Evolutionary conservation across 768 basidiomycete genomes (phyloP).

Genomic region (Tylopilus subfusipes): DNA sequence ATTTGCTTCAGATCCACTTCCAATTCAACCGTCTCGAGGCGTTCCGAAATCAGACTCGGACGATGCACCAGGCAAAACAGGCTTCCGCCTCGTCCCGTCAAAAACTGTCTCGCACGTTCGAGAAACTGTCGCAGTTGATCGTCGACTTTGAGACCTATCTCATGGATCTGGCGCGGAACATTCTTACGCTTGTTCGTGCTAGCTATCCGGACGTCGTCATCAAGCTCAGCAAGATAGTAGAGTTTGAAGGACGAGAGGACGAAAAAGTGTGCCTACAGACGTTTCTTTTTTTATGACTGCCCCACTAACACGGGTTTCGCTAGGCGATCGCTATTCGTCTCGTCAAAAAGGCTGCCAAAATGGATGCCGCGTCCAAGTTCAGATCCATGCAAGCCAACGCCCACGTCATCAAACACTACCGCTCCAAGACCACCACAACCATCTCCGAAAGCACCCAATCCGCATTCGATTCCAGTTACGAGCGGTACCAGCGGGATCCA

Average conservation of each 20-base stretch:
- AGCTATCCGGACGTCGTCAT: constrained; percentile 87
- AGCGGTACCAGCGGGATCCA: constrained; percentile 59
- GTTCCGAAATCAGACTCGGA: constrained; percentile 92
- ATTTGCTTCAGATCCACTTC: constrained; percentile 87
- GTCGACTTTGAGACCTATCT: constrained; percentile 84
- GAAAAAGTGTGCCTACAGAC: constrained; percentile 66
- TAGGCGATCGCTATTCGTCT: constrained; percentile 93
- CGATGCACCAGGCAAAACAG: constrained; percentile 91
- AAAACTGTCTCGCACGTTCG: constrained; percentile 77
- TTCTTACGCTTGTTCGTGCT: constrained; percentile 74
- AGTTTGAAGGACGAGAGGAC: constrained; percentile 89
- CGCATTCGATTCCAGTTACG: constrained; percentile 66
- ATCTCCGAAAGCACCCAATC: constrained; percentile 74
- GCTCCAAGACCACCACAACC: constrained; percentile 79
- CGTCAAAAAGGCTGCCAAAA: constrained; percentile 89
- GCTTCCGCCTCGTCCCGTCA: constrained; percentile 62
- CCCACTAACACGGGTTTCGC: neutral
- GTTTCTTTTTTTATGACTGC: neutral
- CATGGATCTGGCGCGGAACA: constrained; percentile 67
- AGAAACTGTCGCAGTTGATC: constrained; percentile 76
- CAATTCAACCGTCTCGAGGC: constrained; percentile 89
- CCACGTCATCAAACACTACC: constrained; percentile 91
- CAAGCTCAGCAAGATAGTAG: constrained; percentile 87
- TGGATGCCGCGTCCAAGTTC: constrained; percentile 91
- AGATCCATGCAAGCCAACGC: constrained; percentile 92